phyloP scores from a whole-genome alignment of 2,329 filamentous ascomycete species.

The Endothia cerciana region DNA sequence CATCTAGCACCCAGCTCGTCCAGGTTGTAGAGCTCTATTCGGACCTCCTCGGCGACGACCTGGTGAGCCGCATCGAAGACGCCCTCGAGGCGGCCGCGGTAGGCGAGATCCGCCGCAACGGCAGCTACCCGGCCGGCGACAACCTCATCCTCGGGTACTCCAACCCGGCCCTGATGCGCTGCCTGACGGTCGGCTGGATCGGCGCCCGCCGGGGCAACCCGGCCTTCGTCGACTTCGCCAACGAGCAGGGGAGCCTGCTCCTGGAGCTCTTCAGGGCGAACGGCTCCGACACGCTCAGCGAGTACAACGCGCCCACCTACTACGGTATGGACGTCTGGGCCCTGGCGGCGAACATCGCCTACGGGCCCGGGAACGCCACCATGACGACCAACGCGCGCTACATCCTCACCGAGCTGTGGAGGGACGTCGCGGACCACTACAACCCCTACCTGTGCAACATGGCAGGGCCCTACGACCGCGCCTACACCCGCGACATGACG shows the following conservation, averaged over 20 bases:
- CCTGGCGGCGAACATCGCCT: constrained; percentile 43
- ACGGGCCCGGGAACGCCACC: constrained; percentile 38
- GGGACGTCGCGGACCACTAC: constrained; percentile 42
- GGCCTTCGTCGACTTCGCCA: constrained; percentile 42
- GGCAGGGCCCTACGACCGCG: constrained; percentile 43
- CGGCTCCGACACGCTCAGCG: constrained; percentile 40
- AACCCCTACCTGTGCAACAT: constrained; percentile 42
- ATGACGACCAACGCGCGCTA: constrained; percentile 37
- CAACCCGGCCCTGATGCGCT: constrained; percentile 48
- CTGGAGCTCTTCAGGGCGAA: constrained; percentile 39
- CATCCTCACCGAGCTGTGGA: constrained; percentile 40
- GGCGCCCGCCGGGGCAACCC: constrained; percentile 43
- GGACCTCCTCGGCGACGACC: constrained; percentile 36
- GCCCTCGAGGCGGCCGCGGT: constrained; percentile 42
- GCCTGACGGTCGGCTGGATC: constrained; percentile 46
- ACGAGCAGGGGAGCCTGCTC: constrained; percentile 38
- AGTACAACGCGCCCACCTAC: constrained; percentile 47
- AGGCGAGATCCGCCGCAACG: constrained; percentile 46
- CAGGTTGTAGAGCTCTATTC: constrained; percentile 42
- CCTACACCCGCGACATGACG: constrained; percentile 45
- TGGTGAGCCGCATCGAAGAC: constrained; percentile 42
- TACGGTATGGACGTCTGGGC: constrained; percentile 48
- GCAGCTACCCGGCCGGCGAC: constrained; percentile 43
- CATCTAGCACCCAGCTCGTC: constrained; percentile 38
- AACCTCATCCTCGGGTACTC: constrained; percentile 45